These are phyloP conservation scores for Ciborinia camelliae DNA, from an alignment of 2,329 filamentous ascomycete genomes.

Conservation along the genomic window DNA sequence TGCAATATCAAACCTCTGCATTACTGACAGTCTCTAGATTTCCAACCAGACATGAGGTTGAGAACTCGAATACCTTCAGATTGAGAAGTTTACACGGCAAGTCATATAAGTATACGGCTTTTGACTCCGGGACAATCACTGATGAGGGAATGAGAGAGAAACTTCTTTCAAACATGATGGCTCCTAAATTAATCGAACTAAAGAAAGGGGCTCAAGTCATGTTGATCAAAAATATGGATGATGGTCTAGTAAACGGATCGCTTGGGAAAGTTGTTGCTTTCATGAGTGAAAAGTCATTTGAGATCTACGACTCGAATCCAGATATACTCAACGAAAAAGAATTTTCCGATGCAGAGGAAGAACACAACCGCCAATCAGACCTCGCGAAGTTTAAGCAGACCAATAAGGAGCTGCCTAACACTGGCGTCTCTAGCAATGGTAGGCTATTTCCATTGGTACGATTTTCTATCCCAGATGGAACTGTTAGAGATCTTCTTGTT, in stretches of 20 bases:
- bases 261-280: conserved; percentile 82
- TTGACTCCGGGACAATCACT: conserved; percentile 65
- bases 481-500: conserved; percentile 72
- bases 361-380: conserved; percentile 29
- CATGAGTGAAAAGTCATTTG: conserved; percentile 65
- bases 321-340: conserved; percentile 50
- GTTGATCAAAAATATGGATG: conserved; percentile 99
- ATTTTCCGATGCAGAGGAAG: conserved; percentile 43
- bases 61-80: conserved; percentile 74
- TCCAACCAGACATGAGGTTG: conserved; percentile 85
- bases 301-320: conserved; percentile 55
- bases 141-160: conserved; percentile 71
- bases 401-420: conserved; percentile 37
- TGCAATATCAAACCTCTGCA: background rate
- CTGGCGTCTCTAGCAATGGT: conserved; percentile 42
- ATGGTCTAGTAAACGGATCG: conserved; percentile 88
- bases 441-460: conserved; percentile 77
- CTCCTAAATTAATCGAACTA: conserved; percentile 72
- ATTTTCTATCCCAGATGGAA: conserved; percentile 77
- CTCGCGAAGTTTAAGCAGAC: conserved; percentile 41
- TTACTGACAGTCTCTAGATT: conserved; percentile 52
- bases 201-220: conserved; percentile 96
- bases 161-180: conserved; percentile 87
- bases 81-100: conserved; percentile 70
- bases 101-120: conserved; percentile 64